Conservation (phyloP, 805 yeast genomes). For the Ogataea wickerhamii region DNA sequence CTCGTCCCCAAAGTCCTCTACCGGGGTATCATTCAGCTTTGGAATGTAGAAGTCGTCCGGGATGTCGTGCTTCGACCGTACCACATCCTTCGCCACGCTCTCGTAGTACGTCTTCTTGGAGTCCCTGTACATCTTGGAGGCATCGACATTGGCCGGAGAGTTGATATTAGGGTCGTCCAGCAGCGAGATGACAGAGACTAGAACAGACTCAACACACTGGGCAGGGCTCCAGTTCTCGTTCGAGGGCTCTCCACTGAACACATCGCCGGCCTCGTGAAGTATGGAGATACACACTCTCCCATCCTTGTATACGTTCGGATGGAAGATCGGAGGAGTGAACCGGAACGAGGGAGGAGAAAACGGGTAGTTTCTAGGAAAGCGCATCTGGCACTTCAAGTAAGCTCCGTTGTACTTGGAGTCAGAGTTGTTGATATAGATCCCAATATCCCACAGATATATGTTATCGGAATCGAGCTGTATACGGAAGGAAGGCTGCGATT, state of each 20-base stretch:
- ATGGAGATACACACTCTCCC: constrained; percentile 92
- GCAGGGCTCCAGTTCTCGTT: constrained; percentile 94
- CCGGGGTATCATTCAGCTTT: constrained; percentile 33
- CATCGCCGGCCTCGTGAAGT: constrained; percentile 87
- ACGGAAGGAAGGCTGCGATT: constrained; percentile 32
- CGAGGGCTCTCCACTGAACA: constrained; percentile 86
- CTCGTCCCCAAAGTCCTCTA: constrained; percentile 48
- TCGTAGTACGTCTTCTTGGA: constrained; percentile 71
- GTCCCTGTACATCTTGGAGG: constrained; percentile 86
- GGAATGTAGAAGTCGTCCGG: constrained; percentile 88
- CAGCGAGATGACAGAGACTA: constrained; percentile 84
- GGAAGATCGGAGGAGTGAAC: constrained; percentile 90
- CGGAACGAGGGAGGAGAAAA: constrained; percentile 89
- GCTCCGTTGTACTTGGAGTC: constrained; percentile 94
- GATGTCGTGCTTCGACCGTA: constrained; percentile 76
- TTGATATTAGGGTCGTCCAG: constrained; percentile 90
- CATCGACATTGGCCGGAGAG: constrained; percentile 96
- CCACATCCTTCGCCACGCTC: constrained; percentile 77
- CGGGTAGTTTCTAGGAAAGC: constrained; percentile 89
- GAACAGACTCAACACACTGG: constrained; percentile 86
- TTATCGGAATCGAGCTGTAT: constrained; percentile 48
- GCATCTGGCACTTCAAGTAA: constrained; percentile 89
- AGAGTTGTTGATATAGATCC: constrained; percentile 85
- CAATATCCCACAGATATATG: constrained; percentile 72
- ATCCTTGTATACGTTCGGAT: constrained; percentile 92